These are phyloP conservation scores for Phytophthora podocarpi DNA, from an alignment of 352 stramenopile genomes.

Conservation along the genomic window DNA sequence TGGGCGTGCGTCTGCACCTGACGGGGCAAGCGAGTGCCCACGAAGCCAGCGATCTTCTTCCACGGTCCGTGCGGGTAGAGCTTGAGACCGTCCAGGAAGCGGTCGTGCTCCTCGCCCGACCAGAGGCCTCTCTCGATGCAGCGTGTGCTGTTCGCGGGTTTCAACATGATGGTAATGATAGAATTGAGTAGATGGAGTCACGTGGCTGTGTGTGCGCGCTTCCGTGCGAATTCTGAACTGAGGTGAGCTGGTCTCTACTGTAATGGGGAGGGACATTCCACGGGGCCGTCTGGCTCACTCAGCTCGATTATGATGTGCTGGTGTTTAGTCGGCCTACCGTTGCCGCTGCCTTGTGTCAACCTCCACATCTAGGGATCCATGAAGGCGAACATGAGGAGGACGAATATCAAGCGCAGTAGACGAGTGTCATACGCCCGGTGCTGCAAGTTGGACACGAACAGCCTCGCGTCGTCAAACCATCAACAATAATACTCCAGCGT, in stretches of 20 bases:
- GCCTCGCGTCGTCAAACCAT: not conserved
- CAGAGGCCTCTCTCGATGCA: slow-evolving; percentile 45
- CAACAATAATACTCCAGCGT: no score
- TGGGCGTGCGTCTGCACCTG: slow-evolving; percentile 76
- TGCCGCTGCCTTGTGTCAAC: slow-evolving; percentile 24
- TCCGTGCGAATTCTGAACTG: slow-evolving; percentile 24
- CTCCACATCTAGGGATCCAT: slow-evolving; percentile 10
- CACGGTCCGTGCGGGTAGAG: slow-evolving; percentile 57
- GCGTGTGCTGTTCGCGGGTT: slow-evolving; percentile 13
- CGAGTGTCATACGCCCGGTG: slow-evolving; percentile 11
- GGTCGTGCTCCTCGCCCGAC: slow-evolving; percentile 64
- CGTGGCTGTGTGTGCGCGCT: no score
- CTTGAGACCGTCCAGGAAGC: slow-evolving; percentile 57
- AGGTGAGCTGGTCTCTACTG: slow-evolving; percentile 17
- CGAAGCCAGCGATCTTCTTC: slow-evolving; percentile 46
- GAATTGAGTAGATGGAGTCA: no score
- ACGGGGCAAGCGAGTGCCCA: slow-evolving; percentile 60
- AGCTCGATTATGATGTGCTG: slow-evolving; percentile 9
- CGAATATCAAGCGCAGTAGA: slow-evolving; percentile 16
- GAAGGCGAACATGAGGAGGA: slow-evolving; percentile 5
- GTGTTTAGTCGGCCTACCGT: slow-evolving; percentile 28
- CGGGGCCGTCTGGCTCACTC: slow-evolving; percentile 2
- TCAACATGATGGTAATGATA: slow-evolving; percentile 13
- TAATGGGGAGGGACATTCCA: not conserved
- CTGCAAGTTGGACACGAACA: slow-evolving; percentile 16